phyloP scores from a whole-genome alignment of 441 rosid species.

The Capsella rubella region DNA sequence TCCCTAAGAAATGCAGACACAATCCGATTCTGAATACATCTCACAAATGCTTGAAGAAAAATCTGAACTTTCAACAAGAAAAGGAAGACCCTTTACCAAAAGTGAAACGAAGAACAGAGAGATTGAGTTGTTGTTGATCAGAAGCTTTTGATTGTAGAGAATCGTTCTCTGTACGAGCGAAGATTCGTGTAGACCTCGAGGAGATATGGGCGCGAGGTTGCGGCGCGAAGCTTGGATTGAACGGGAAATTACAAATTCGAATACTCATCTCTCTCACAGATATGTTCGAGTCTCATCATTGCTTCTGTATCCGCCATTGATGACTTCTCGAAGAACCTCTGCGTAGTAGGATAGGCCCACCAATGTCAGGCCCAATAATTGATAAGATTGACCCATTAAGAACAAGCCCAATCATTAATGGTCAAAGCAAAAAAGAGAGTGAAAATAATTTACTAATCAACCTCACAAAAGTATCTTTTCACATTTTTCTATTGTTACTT shows the following conservation, averaged over 20 bases:
- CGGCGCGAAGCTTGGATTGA: slow-evolving; percentile 41
- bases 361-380: neutral
- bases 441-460: no score
- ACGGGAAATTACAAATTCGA: slow-evolving; percentile 28
- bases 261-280: slow-evolving; percentile 22
- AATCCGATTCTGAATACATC: neutral
- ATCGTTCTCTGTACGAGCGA: slow-evolving; percentile 47
- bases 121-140: slow-evolving; percentile 63
- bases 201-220: slow-evolving; percentile 42
- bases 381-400: no score
- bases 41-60: neutral
- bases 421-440: no score
- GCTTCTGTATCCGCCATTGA: slow-evolving; percentile 26
- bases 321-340: slow-evolving; percentile 16
- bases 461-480: neutral
- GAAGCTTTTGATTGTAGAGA: slow-evolving; percentile 38
- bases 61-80: neutral
- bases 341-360: slow-evolving; percentile 21
- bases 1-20: slow-evolving; percentile 49
- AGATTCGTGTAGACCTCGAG: slow-evolving; percentile 38
- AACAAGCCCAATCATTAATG: slow-evolving; percentile 6
- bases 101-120: slow-evolving; percentile 93
- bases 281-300: neutral
- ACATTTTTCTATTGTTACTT: neutral
- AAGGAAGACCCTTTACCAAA: slow-evolving; percentile 51